Base-by-base conservation (phyloP, 495 filamentous ascomycete genomes). In the Letharia columbiana region DNA sequence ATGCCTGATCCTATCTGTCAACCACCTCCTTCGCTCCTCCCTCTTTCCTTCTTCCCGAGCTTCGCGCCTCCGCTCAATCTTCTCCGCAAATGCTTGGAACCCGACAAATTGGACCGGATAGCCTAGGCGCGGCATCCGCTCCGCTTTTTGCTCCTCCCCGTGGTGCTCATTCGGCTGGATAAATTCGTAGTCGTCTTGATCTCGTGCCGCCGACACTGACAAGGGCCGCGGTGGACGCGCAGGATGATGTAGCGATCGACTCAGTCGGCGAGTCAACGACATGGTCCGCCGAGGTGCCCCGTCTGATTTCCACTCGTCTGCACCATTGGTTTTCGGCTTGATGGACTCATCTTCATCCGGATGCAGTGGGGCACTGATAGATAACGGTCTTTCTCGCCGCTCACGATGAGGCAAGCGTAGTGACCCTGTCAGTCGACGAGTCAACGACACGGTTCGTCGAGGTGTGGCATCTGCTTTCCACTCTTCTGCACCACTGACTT, bases 1-100 rank as follows among this genome's bases (percentile, higher is more conserved):
- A 18, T 63, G 64, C 13, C 82, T 81, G 71, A 95, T 96, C 69
- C 82, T 89, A 64, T 83, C 79, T 71, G 89, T 83, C 62, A 95
- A 78, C 68, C 77, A 81, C 63, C 87, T 80, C 58, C 86, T 82
- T 63, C 86, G 77, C 68, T 83, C 86, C 75, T 90, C 89, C 58
- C 75, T 76, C 67, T 75, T 80, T 37, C 73, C 73, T 65, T 83
- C 79, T 37, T 85, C 81, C 54, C 84, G 80, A 69, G 78, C 75
- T 72, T 88, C 84, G 68, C 84, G 86, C 62, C 83, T 70, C 65
- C 84, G 81, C 47, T 83, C 79, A 45, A 88, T 72, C 42, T 80
- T 80, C 47, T 80, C 80, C 31, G 81, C 78, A 62, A 84, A 66
- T 18, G 78, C 80, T n/a, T 76, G 78, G 66, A 81, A 76, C 1